Base-by-base conservation (phyloP, 441 rosid species). In the Adansonia madagascariensis region DNA sequence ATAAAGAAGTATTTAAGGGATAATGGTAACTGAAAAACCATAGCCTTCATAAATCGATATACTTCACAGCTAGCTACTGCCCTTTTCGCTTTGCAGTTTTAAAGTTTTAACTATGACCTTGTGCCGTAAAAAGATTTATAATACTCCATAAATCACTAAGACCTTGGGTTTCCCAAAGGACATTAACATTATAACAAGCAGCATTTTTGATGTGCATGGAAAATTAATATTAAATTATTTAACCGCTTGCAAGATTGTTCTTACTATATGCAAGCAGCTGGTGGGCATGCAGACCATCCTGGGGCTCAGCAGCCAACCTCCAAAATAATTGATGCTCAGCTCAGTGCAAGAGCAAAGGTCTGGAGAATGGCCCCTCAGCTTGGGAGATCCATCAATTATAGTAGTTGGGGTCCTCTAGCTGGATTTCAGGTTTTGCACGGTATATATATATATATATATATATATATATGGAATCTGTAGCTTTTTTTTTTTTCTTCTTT, bases 211-310 rank as follows among this genome's bases (percentile, higher is more conserved):
- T 76, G 78, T 83, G 82, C 44, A 75, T 35, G 27, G 27, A 2
- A 62, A 43, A 71, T 35, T 35, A 35, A 24, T 24, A 24, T 24
- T 24, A 24, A 46, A 46, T 46, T 0, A 9, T 8, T 46, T 46
- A 46, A 46, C 11, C 50, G 8, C 27, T 24, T 24, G 27, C 27
- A 24, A 24, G 27, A 24, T 24, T 24, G 27, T 24, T 24, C 27
- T 24, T 20, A 15, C 0, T 14, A 52, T 15, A 6, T 8, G 22
- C 56, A 52, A 3, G 4, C 35, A 78, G 52, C 75, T 71, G 75
- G 84, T 78, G 82, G 80, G 82, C 69, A 81, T 76, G 64, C 77
- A 63, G 4, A n/a, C 43, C 62, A 8, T 20, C 27, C 0, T 24
- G 27, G 27, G 27, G 27, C 27, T 24, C 27, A 24, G 27, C 27